Percentiles rank a stretch among this genome's conserved stretches.
These are phyloP conservation scores for Pseudogymnoascus sp. DNA, from an alignment of 2,329 filamentous ascomycete genomes.

Conservation along the genomic window DNA sequence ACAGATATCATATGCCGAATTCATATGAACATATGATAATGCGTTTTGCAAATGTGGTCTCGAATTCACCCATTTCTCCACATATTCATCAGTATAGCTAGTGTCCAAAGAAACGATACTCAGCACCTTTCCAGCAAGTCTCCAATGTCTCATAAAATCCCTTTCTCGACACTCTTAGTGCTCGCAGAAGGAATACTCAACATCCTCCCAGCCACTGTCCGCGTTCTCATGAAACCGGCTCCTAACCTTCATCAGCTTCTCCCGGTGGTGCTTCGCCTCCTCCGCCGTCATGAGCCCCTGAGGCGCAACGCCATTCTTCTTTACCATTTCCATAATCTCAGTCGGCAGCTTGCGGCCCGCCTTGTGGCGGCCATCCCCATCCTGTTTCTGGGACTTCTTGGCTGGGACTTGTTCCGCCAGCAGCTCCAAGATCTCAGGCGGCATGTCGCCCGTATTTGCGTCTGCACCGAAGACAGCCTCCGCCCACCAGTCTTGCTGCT, in stretches of 20 bases:
- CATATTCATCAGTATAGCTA: background rate
- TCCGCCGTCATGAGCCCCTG: background rate
- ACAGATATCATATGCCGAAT: background rate
- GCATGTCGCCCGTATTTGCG: conserved; percentile 18
- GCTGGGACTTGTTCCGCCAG: conserved; percentile 17
- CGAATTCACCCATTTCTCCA: background rate
- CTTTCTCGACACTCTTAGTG: background rate
- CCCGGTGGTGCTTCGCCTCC: background rate
- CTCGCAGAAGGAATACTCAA: conserved; percentile 6
- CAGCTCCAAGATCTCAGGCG: conserved; percentile 23
- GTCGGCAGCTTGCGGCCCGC: conserved; percentile 9
- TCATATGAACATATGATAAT: background rate
- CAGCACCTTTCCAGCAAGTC: background rate
- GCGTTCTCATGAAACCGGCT: background rate
- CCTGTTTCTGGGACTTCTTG: conserved; percentile 1
- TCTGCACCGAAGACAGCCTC: conserved; percentile 20
- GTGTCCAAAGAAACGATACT: background rate
- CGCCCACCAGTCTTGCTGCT: conserved; percentile 38
- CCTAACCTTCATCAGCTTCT: conserved; percentile 6
- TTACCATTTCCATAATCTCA: conserved; percentile 9
- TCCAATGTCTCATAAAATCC: background rate
- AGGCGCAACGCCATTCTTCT: background rate
- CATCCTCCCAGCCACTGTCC: background rate
- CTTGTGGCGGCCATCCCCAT: background rate
- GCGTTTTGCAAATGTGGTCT: background rate